A percentile compares a stretch with the other conserved stretches of the same genome.
phyloP scores from a whole-genome alignment of 345 rosid species.

The Bruguiera parviflora region DNA sequence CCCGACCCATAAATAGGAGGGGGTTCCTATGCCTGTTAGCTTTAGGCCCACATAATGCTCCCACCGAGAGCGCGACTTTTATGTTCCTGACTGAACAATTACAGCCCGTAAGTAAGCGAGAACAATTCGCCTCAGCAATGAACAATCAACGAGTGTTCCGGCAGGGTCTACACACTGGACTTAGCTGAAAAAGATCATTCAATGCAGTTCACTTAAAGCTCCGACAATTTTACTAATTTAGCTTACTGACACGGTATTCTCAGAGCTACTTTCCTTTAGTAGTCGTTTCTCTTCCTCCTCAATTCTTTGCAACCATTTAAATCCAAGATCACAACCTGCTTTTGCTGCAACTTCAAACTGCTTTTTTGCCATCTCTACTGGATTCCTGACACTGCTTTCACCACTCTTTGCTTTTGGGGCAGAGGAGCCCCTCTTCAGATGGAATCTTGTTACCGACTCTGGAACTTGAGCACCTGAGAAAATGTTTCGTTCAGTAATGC shows the following conservation, averaged over 20 bases:
- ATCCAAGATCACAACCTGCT: slow-evolving; percentile 70
- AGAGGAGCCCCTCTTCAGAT: slow-evolving; percentile 31
- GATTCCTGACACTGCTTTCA: slow-evolving; percentile 28
- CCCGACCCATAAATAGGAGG: too few relatives aligned
- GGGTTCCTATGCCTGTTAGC: too few relatives aligned
- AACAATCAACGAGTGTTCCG: too few relatives aligned
- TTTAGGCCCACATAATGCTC: too few relatives aligned
- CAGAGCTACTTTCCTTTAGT: slow-evolving; percentile 20
- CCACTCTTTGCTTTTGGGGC: slow-evolving; percentile 35
- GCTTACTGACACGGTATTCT: background rate
- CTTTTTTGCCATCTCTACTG: slow-evolving; percentile 62
- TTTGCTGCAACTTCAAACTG: slow-evolving; percentile 74
- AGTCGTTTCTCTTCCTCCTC: slow-evolving; percentile 78
- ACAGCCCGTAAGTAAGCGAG: too few relatives aligned
- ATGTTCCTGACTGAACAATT: too few relatives aligned
- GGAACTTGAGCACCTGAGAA: slow-evolving; percentile 73
- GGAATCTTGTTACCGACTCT: slow-evolving; percentile 43
- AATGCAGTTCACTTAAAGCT: too few relatives aligned
- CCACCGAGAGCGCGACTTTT: too few relatives aligned
- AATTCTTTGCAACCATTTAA: slow-evolving; percentile 70
- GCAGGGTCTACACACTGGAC: too few relatives aligned
- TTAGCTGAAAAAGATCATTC: too few relatives aligned
- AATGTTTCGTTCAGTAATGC: background rate
- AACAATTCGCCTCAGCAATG: too few relatives aligned
- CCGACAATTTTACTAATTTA: background rate